Evolutionary conservation across 139 green algal species (phyloP).

Genomic region (Edaphochlamys debaryana): DNA sequence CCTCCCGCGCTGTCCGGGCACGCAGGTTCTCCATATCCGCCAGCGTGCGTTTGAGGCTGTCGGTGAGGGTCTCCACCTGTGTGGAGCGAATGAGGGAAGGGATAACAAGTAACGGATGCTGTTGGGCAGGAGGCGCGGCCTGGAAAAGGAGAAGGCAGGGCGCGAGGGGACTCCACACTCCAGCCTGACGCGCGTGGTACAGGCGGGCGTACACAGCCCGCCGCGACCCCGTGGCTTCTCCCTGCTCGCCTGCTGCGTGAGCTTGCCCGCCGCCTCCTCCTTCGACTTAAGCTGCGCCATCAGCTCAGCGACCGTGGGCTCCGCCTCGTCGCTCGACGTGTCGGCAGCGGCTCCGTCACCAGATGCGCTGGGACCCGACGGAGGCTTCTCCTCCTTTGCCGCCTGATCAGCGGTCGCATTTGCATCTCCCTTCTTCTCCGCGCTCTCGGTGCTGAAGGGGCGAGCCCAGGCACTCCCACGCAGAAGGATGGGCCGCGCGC

Average conservation of each 20-base stretch:
- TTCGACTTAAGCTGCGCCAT: conserved; percentile 35
- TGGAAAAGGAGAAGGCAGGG: too few relatives aligned
- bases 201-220: too few relatives aligned
- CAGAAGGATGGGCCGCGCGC: conserved; percentile 4
- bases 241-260: conserved; percentile 26
- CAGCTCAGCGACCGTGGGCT: conserved; percentile 11
- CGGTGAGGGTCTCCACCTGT: conserved; percentile 74
- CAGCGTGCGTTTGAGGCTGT: conserved; percentile 78
- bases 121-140: too few relatives aligned
- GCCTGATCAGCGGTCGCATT: not conserved
- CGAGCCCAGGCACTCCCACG: not conserved
- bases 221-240: too few relatives aligned
- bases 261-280: conserved; percentile 24
- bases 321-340: not conserved
- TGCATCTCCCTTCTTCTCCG: conserved; percentile 5
- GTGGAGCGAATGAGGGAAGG: too few relatives aligned
- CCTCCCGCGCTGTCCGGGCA: conserved; percentile 73
- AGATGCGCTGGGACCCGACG: not conserved
- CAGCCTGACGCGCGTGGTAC: too few relatives aligned
- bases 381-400: conserved; percentile 6
- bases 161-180: too few relatives aligned
- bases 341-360: conserved; percentile 24
- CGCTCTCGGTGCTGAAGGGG: not conserved
- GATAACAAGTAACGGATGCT: too few relatives aligned
- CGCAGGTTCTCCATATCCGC: conserved; percentile 97